Conservation (phyloP, 257 asterid genomes). For the Solanum medicagineum region DNA sequence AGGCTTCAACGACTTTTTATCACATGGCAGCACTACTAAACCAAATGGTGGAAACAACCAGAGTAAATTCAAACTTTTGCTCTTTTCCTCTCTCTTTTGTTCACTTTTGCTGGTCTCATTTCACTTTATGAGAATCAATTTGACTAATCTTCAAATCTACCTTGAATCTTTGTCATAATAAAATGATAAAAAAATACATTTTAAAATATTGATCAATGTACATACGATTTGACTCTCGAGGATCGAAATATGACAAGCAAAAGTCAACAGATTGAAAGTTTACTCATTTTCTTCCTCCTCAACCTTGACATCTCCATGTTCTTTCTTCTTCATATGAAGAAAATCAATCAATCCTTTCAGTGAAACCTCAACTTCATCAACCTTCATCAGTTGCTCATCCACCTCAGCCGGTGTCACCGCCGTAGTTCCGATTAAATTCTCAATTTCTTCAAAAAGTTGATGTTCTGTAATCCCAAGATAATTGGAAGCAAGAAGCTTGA, state of each 20-base stretch:
- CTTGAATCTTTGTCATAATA: too few species aligned
- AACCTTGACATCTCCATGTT: slow-evolving; percentile 7
- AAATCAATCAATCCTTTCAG: slow-evolving; percentile 37
- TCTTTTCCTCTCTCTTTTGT: too few species aligned
- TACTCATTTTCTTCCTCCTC: not conserved
- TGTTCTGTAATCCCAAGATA: slow-evolving; percentile 40
- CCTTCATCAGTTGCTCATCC: slow-evolving; percentile 58
- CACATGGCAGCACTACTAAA: too few species aligned
- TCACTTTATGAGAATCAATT: too few species aligned
- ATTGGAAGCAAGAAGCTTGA: slow-evolving; percentile 33
- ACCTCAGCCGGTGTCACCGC: slow-evolving; percentile 58
- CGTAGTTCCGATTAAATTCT: slow-evolving; percentile 12
- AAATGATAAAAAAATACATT: too few species aligned
- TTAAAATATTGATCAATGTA: too few species aligned
- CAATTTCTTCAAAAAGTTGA: slow-evolving; percentile 27
- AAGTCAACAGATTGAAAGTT: not conserved
- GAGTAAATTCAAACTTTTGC: too few species aligned
- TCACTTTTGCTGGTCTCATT: too few species aligned
- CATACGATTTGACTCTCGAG: too few species aligned
- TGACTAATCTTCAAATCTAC: too few species aligned
- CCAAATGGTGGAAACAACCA: too few species aligned
- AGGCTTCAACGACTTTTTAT: too few species aligned
- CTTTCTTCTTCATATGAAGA: slow-evolving; percentile 16
- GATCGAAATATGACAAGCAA: not conserved
- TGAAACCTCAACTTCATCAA: slow-evolving; percentile 22